phyloP scores from a whole-genome alignment of 495 filamentous ascomycete genomes.

The Durotheca rogersii region DNA sequence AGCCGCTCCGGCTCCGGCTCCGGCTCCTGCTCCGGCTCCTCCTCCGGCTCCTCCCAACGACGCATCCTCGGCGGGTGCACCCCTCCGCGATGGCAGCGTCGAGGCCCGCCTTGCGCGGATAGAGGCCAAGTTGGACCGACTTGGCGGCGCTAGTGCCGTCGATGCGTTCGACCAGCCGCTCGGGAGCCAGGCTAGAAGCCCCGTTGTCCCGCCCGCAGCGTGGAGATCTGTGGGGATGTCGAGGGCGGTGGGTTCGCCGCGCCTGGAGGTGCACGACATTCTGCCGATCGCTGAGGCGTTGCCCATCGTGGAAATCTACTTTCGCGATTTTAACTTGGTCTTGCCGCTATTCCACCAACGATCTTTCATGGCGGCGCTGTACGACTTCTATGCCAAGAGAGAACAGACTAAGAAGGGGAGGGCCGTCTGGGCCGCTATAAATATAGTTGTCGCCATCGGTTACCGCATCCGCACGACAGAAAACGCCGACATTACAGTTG shows the following conservation, averaged over 20 bases:
- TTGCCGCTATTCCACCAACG: conserved; percentile 36
- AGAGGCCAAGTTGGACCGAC: conserved; percentile 35
- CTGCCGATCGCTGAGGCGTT: conserved; percentile 31
- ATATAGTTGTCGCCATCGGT: conserved; percentile 35
- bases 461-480: conserved; percentile 22
- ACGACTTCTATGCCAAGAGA: conserved; percentile 27
- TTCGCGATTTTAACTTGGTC: conserved; percentile 34
- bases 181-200: no score
- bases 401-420: conserved; percentile 15
- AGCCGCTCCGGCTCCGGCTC: conserved; percentile 1
- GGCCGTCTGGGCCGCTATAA: conserved; percentile 33
- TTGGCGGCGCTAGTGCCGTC: conserved; percentile 10
- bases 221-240: not conserved
- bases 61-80: not conserved
- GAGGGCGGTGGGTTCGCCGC: not conserved
- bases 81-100: conserved; percentile 13
- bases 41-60: not conserved
- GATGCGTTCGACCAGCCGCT: conserved; percentile 1
- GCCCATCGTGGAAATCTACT: conserved; percentile 34
- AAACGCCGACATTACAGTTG: conserved; percentile 12
- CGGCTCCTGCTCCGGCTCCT: no score
- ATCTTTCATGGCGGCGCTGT: conserved; percentile 29
- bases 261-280: conserved; percentile 10
- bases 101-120: conserved; percentile 37
- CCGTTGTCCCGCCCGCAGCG: no score